These are phyloP conservation scores for Syzygium syzygioides DNA, from an alignment of 441 rosid species.

Conservation along the genomic window DNA sequence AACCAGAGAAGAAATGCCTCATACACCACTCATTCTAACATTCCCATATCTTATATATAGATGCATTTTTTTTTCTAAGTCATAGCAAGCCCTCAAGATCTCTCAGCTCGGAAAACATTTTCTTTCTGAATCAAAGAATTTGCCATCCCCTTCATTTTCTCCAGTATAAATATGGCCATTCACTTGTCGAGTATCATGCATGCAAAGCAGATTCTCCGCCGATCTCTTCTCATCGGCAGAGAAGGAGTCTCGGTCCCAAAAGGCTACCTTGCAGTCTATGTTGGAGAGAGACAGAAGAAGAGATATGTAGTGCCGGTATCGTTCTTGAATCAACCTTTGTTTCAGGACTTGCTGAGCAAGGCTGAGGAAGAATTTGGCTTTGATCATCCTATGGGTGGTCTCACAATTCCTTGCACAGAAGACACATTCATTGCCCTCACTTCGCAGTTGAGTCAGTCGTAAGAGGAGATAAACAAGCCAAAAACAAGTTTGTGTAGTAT, in stretches of 20 bases:
- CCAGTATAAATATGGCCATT: background rate
- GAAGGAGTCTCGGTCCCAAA: constrained; percentile 11
- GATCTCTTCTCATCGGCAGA: background rate
- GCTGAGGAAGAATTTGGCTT: constrained; percentile 1
- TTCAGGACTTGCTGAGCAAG: background rate
- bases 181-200: background rate
- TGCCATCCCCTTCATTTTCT: background rate
- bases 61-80: background rate
- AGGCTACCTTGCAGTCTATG: constrained; percentile 18
- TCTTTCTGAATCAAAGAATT: background rate
- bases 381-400: constrained; percentile 11
- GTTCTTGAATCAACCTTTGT: constrained; percentile 4
- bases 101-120: background rate
- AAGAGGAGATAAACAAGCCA: background rate
- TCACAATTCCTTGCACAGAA: constrained; percentile 13
- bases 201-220: constrained; percentile 12
- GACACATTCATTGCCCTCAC: constrained; percentile 3
- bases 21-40: constrained; percentile 1
- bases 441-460: background rate
- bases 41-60: background rate
- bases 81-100: background rate
- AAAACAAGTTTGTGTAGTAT: too few species aligned
- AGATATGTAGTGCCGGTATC: background rate
- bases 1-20: background rate
- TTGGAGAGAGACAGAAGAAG: constrained; percentile 9